A percentile compares a stretch with the other conserved stretches of the same genome.
These are phyloP conservation scores for Suillus bovinus DNA, from an alignment of 768 basidiomycete species.

Conservation along the genomic window DNA sequence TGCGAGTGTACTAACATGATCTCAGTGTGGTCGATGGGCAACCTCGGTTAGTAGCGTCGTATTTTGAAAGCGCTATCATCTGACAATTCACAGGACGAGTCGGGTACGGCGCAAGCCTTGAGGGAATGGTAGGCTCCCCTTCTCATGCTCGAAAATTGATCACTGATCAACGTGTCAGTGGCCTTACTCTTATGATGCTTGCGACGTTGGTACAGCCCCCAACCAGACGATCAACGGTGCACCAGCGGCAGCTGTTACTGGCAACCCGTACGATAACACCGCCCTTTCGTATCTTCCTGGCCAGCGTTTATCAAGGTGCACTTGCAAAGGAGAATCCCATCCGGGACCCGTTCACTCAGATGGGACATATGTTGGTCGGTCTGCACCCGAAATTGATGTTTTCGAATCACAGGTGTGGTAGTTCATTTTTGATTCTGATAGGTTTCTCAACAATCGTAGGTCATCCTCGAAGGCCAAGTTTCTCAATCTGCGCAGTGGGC, in stretches of 20 bases:
- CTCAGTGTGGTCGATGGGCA: constrained; percentile 72
- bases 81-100: constrained; percentile 56
- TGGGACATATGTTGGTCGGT: constrained; percentile 77
- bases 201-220: constrained; percentile 88
- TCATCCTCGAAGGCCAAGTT: constrained; percentile 52
- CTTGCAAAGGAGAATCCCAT: constrained; percentile 82
- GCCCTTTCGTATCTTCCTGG: constrained; percentile 84
- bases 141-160: constrained; percentile 4
- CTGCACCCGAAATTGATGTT: constrained; percentile 89
- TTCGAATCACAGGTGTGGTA: constrained; percentile 74
- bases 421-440: not conserved
- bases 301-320: constrained; percentile 85
- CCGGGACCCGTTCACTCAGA: constrained; percentile 82
- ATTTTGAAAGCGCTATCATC: not conserved
- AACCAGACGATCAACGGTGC: constrained; percentile 78
- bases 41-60: constrained; percentile 52
- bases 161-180: constrained; percentile 42
- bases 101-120: constrained; percentile 84
- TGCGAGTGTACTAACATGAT: constrained; percentile 15
- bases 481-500: constrained; percentile 87
- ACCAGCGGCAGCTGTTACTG: constrained; percentile 62
- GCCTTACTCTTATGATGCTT: constrained; percentile 83
- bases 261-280: constrained; percentile 53
- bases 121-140: constrained; percentile 63
- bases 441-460: constrained; percentile 24